A percentile compares a stretch with the other conserved stretches of the same genome.
Conservation (phyloP, 345 rosid genomes). For the Jatropha curcas region DNA sequence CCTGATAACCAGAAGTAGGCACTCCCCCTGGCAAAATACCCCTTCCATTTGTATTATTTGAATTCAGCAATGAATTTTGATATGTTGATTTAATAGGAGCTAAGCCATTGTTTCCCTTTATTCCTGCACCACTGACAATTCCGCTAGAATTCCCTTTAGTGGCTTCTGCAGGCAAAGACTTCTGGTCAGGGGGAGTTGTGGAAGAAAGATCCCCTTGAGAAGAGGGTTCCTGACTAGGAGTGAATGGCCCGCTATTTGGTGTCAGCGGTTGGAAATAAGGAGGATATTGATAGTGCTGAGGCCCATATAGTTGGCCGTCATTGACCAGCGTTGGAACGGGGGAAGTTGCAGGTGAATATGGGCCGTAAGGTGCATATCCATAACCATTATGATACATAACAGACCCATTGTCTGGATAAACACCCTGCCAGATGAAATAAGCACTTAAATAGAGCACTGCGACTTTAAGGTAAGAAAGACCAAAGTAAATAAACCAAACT, state of each 20-base stretch:
- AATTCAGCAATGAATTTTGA: constrained; percentile 46
- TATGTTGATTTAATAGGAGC: constrained; percentile 50
- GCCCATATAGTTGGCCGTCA: constrained; percentile 79
- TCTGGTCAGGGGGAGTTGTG: constrained; percentile 56
- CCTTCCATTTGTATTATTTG: constrained; percentile 60
- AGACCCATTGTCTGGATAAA: constrained; percentile 82
- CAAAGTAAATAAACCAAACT: neutral
- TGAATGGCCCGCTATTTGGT: constrained; percentile 52
- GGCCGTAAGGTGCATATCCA: constrained; percentile 64
- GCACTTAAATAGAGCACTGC: neutral
- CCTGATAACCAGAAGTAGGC: constrained; percentile 64
- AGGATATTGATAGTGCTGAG: constrained; percentile 94
- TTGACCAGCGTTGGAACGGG: constrained; percentile 79
- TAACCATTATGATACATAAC: constrained; percentile 67
- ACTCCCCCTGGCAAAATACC: constrained; percentile 47
- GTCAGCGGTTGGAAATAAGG: constrained; percentile 61
- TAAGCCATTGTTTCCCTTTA: constrained; percentile 60
- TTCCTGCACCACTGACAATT: constrained; percentile 36
- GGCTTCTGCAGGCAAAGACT: constrained; percentile 56
- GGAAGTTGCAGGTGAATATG: constrained; percentile 84
- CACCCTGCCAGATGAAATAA: constrained; percentile 43
- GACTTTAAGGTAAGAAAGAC: neutral
- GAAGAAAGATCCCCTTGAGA: constrained; percentile 57
- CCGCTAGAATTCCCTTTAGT: constrained; percentile 48
- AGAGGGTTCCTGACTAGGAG: constrained; percentile 46